A percentile compares a stretch with the other conserved stretches of the same genome.
These are phyloP conservation scores for Orobanche coerulescens DNA, from an alignment of 257 asterid genomes.

Conservation along the genomic window DNA sequence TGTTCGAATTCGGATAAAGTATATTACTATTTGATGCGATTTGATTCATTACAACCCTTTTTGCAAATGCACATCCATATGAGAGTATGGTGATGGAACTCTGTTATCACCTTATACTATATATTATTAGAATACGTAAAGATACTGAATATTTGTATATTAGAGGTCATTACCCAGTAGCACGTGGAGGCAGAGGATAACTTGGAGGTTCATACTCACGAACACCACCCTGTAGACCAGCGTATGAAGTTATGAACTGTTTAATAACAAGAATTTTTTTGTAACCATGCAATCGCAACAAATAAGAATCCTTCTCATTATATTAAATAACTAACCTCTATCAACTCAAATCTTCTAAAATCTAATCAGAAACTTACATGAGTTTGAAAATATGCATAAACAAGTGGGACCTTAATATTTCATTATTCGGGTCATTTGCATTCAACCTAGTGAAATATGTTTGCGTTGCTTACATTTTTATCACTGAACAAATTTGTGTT, in stretches of 20 bases:
- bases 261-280: constrained; percentile 8
- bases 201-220: constrained; percentile 51
- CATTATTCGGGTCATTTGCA: not conserved
- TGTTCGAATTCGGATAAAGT: too few species aligned
- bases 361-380: not conserved
- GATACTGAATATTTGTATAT: not conserved
- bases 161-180: constrained; percentile 42
- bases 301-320: not conserved
- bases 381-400: constrained; percentile 3
- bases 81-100: not conserved
- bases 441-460: not conserved
- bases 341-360: not conserved
- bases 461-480: not conserved
- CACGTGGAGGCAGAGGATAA: constrained; percentile 42
- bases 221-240: constrained; percentile 44
- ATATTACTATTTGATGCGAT: too few species aligned
- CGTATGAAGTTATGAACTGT: constrained; percentile 18
- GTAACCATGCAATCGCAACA: not conserved
- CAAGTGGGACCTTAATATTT: not conserved
- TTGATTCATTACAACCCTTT: too few species aligned
- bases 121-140: not conserved
- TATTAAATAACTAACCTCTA: not conserved
- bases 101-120: not conserved
- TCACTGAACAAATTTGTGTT: not conserved
- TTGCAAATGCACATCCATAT: not conserved